Conservation (phyloP, 2,329 filamentous ascomycete genomes). For the Botryotinia narcissicola region DNA sequence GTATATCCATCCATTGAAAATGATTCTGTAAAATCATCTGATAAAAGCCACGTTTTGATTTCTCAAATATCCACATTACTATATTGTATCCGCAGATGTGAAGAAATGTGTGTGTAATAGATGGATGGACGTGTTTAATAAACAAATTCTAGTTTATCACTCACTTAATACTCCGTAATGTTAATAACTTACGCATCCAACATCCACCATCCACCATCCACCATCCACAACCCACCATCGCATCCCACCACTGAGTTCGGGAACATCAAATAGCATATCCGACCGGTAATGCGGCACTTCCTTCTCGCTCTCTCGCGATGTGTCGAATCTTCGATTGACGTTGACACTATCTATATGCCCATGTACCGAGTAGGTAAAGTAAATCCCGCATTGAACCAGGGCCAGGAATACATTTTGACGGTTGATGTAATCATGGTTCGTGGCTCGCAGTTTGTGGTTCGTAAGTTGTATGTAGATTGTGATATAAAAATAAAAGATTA, state of each 20-base stretch:
- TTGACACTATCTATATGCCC: background rate
- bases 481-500: background rate
- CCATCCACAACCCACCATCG: background rate
- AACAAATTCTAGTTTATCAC: background rate
- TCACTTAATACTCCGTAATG: background rate
- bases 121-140: background rate
- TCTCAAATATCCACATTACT: background rate
- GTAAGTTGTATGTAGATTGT: background rate
- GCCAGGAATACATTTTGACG: background rate
- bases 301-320: background rate
- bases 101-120: background rate
- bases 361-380: background rate
- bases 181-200: background rate
- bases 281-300: slow-evolving; percentile 2
- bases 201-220: background rate
- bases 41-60: background rate
- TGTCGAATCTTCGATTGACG: background rate
- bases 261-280: background rate
- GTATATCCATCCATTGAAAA: background rate
- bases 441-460: background rate
- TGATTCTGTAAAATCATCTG: background rate
- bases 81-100: background rate
- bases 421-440: background rate
- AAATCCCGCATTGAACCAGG: background rate
- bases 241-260: background rate